These are phyloP conservation scores for Aspergillus felis DNA, from an alignment of 2,329 filamentous ascomycete genomes.

Conservation along the genomic window DNA sequence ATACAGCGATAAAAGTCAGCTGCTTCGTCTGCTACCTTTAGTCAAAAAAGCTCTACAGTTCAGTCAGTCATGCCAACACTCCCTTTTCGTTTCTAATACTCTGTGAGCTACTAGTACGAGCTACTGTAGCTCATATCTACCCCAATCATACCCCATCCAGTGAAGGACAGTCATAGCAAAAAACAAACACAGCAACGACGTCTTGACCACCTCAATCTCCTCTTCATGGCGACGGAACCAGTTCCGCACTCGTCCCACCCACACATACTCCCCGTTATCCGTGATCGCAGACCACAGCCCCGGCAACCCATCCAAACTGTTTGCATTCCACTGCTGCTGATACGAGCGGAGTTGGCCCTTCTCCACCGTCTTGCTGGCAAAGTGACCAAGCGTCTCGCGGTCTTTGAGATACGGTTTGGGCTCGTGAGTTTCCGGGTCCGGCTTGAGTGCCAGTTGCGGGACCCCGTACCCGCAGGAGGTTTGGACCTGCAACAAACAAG, in stretches of 20 bases:
- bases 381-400: slow-evolving; percentile 54
- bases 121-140: too few relatives aligned
- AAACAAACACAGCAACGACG: slow-evolving; percentile 15
- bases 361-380: slow-evolving; percentile 47
- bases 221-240: slow-evolving; percentile 15
- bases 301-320: slow-evolving; percentile 57
- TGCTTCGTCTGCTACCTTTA: too few relatives aligned
- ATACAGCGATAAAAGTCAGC: too few relatives aligned
- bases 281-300: slow-evolving; percentile 53
- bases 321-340: slow-evolving; percentile 52
- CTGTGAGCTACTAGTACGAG: too few relatives aligned
- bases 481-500: slow-evolving; percentile 50
- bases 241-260: slow-evolving; percentile 37
- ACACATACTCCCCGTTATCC: slow-evolving; percentile 47
- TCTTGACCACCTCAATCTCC: slow-evolving; percentile 19
- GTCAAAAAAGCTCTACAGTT: too few relatives aligned
- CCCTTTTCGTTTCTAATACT: too few relatives aligned
- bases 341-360: slow-evolving; percentile 53
- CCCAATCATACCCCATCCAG: slow-evolving; percentile 12
- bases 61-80: too few relatives aligned
- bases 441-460: slow-evolving; percentile 46
- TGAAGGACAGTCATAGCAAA: slow-evolving; percentile 17
- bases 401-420: slow-evolving; percentile 43
- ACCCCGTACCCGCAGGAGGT: slow-evolving; percentile 65
- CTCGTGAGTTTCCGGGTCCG: slow-evolving; percentile 28